These are phyloP conservation scores for Eremochloa ophiuroides DNA, from an alignment of 176 grass and related monocot genomes.

Conservation along the genomic window DNA sequence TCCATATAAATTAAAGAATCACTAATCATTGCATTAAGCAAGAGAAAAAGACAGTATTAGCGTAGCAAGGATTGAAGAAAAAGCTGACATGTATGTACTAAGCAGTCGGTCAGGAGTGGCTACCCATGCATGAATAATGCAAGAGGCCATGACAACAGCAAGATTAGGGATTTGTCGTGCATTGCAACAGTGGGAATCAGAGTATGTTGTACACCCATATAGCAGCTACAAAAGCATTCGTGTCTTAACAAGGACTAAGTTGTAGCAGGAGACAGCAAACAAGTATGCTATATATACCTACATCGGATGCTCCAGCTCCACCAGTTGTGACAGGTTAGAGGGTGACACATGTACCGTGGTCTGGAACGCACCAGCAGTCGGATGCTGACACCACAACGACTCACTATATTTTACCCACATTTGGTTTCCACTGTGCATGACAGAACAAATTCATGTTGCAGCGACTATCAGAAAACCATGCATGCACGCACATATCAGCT, in stretches of 20 bases:
- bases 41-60: not conserved
- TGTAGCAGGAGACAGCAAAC: too few relatives aligned
- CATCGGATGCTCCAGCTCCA: too few relatives aligned
- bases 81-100: not conserved
- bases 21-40: not conserved
- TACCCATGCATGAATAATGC: not conserved
- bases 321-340: not conserved
- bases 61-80: not conserved
- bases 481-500: not conserved
- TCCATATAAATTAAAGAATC: not conserved
- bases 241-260: not conserved
- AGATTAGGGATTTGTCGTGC: not conserved
- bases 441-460: conserved; percentile 9
- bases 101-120: not conserved
- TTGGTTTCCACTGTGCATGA: conserved; percentile 8
- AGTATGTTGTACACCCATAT: not conserved
- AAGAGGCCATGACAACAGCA: not conserved
- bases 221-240: not conserved
- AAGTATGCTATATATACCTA: too few relatives aligned
- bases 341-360: not conserved
- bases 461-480: too few relatives aligned
- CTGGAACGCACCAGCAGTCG: not conserved
- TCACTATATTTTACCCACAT: not conserved
- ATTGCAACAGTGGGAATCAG: not conserved
- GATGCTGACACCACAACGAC: conserved; percentile 11